These are phyloP conservation scores for Neurospora sp. DNA, from an alignment of 495 filamentous ascomycete genomes.

Conservation along the genomic window DNA sequence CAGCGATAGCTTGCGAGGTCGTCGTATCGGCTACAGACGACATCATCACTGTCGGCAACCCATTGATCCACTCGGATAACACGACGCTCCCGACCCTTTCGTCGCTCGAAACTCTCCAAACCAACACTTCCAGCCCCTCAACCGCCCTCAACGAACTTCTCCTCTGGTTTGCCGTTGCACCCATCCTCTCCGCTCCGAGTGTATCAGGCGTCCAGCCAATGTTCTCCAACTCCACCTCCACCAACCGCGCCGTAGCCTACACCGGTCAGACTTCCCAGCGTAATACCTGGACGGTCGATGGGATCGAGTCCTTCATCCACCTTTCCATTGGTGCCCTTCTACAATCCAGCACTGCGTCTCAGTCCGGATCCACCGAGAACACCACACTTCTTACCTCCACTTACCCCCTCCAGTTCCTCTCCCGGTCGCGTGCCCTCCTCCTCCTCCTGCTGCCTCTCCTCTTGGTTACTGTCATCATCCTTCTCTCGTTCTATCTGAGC, in stretches of 20 bases:
- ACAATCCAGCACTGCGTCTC: conserved; percentile 8
- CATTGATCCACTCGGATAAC: not conserved
- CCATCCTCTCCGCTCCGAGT: conserved; percentile 11
- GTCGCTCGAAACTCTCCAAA: conserved; percentile 7
- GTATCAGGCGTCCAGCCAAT: conserved; percentile 20
- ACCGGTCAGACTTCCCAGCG: conserved; percentile 1
- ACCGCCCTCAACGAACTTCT: conserved; percentile 20
- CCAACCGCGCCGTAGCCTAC: conserved; percentile 10
- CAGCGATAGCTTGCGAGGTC: conserved; percentile 16
- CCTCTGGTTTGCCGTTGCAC: conserved; percentile 22
- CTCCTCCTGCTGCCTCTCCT: conserved; percentile 14
- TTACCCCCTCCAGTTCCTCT: not conserved
- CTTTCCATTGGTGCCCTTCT: conserved; percentile 19
- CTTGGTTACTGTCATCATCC: not conserved
- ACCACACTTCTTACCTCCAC: conserved; percentile 1
- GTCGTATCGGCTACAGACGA: conserved; percentile 13
- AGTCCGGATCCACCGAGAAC: not conserved
- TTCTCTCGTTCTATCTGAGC: conserved; percentile 4
- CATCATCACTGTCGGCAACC: conserved; percentile 8
- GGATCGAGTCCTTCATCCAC: conserved; percentile 15
- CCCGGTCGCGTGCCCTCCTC: conserved; percentile 4
- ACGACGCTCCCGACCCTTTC: conserved; percentile 10
- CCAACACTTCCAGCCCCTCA: conserved; percentile 1
- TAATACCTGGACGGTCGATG: conserved; percentile 18
- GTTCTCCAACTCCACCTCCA: conserved; percentile 17